Evolutionary conservation across 352 stramenopile species (phyloP), one percentile per base, ranked within the genome.

Genomic region (Phytopythium delawarense): DNA sequence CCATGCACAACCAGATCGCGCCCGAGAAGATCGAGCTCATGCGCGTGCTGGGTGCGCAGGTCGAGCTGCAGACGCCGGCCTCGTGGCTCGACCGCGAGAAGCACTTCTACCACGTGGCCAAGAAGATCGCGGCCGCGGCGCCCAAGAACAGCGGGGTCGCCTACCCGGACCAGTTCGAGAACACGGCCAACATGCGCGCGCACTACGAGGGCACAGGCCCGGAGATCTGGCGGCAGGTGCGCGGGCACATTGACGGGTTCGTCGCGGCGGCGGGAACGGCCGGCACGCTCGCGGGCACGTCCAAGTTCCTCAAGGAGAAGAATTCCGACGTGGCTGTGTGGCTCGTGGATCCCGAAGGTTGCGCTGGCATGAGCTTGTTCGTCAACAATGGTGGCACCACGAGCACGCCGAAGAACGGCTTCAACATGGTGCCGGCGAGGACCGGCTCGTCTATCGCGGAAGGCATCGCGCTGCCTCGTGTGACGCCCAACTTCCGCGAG

Each of bases 401-500:
- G 12, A 85, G 74, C 37, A 62, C 79, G 7, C 80, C 97, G 52
- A 92, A 98, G 69, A 76, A 87, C 25, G 93, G 96, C 37, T 97
- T 92, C 20, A 83, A 96, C 34, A 77, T 98, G n/a, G 74, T 98
- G 2, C 87, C 76, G 0, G 88, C 88, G 34, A 81, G 84, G 0
- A 79, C 84, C 50, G 93, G 72, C 59, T 84, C 59, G 67, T 98
- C 88, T 70, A 98, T 94, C 54, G 97, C 97, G 46, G 94, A 99
- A 75, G 96, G 96, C 25, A 95, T 99, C 50, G 96, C 91, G 9
- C 84, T 97, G 6, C 79, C 90, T 30, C 96, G 96, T 25, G 87
- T 98, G 57, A 97, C 93, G 15, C 85, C 88, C 28, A 98, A 98
- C 76, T 88, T 96, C 49, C 91, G 94, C 61, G 79, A 93, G 9